A percentile compares a stretch with the other conserved stretches of the same genome.
These are phyloP conservation scores for Populus tremula DNA, from an alignment of 345 rosid genomes.

Conservation along the genomic window DNA sequence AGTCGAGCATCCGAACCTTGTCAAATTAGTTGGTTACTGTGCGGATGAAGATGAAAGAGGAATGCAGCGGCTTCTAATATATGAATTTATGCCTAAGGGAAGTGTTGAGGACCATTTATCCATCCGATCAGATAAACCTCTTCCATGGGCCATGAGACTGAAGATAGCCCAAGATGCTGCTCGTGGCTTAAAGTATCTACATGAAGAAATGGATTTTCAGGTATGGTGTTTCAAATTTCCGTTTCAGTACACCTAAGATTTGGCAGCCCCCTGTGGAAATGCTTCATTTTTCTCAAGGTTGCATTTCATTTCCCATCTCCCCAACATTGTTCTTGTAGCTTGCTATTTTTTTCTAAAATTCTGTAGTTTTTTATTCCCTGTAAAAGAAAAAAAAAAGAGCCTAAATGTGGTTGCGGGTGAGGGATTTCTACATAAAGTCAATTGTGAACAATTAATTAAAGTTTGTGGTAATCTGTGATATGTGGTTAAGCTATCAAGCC, in stretches of 20 bases:
- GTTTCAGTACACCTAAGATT: slow-evolving; percentile 1
- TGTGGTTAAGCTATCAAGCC: not conserved
- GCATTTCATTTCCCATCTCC: not conserved
- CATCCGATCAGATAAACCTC: slow-evolving; percentile 42
- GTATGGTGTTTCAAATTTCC: slow-evolving; percentile 31
- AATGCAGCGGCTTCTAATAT: slow-evolving; percentile 76
- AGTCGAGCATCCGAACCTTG: slow-evolving; percentile 85
- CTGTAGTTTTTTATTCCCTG: too few species aligned
- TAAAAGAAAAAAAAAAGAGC: not conserved
- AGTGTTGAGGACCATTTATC: slow-evolving; percentile 74
- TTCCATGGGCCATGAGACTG: slow-evolving; percentile 80
- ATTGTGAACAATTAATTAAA: not conserved
- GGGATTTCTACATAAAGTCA: not conserved
- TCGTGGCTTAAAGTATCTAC: slow-evolving; percentile 77
- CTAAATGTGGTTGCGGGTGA: not conserved
- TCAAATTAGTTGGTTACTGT: slow-evolving; percentile 77
- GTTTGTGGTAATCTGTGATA: not conserved
- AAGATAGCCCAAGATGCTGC: slow-evolving; percentile 89
- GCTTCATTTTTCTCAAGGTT: not conserved
- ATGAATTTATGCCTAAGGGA: slow-evolving; percentile 78
- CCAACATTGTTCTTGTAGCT: not conserved
- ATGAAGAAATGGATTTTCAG: slow-evolving; percentile 90
- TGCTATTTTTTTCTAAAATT: not conserved
- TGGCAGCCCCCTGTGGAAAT: not conserved
- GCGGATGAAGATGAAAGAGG: slow-evolving; percentile 96